Evolutionary conservation across 139 green algal genomes (phyloP), one percentile per base, ranked within the genome.

Genomic region (Deuterostichococcus epilithicus): DNA sequence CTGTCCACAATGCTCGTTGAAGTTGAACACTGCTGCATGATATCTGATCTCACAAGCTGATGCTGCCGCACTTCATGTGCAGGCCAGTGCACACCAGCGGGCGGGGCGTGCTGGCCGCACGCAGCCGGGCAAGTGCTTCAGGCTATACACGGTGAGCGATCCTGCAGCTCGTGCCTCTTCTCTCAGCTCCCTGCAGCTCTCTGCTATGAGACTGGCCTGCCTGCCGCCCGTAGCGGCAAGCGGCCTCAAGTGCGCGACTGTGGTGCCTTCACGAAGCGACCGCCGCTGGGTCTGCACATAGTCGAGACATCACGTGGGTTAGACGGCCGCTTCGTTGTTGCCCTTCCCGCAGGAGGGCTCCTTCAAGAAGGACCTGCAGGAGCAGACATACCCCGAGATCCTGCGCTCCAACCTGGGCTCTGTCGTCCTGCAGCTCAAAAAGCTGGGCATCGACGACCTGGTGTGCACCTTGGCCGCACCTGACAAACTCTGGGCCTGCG

Each of bases 361-460:
- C 67, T 99, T 99, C 87, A 92, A 97, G 78, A 91, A 93, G 72
- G 96, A 99, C 84, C 90, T 99, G 73, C 91, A 98, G 85, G 96
- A 99, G 86, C 96, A 99, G 87, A 99, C 96, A 0, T 99, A 99
- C 88, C 96, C 96, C 15, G 96, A 99, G 86, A 99, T 99, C 83
- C 81, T 99, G 84, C 86, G 96, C 37, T 98, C 92, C 73, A 99
- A 99, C 86, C 89, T 99, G 42, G 94, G 94, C 66, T 93, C 84
- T 1, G 95, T 98, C 59, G 96, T 99, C 76, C 84, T 99, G 79
- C 92, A 98, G 88, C 91, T 99, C 15, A 99, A 99, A 81, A 99
- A 99, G 91, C 91, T 99, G 73, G 96, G 95, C 63, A 98, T 99
- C 45, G 93, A 99, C 70, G 96, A 99, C 85, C 85, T 99, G 82